phyloP scores from a whole-genome alignment of 441 rosid species.

The Cnidoscolus chayamansa region DNA sequence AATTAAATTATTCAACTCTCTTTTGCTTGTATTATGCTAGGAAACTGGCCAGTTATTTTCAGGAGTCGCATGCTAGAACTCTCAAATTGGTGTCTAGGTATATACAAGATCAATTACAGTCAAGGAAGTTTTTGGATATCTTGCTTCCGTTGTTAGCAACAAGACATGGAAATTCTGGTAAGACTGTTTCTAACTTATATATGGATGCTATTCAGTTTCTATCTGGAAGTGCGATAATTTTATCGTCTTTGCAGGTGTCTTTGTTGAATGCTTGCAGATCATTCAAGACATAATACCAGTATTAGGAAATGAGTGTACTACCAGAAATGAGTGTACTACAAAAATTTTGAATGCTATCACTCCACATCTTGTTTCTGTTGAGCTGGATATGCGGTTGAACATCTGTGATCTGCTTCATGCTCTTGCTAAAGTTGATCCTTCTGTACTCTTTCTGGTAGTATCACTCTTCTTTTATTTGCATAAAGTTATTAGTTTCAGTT shows the following conservation, averaged over 20 bases:
- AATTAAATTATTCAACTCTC: background rate
- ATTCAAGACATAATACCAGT: constrained; percentile 54
- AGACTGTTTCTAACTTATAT: constrained; percentile 22
- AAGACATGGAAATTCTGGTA: constrained; percentile 62
- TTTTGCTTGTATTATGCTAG: constrained; percentile 35
- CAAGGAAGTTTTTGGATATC: constrained; percentile 61
- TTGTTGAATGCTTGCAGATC: constrained; percentile 54
- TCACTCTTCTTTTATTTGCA: constrained; percentile 15
- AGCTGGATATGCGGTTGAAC: constrained; percentile 54
- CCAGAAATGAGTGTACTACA: constrained; percentile 41
- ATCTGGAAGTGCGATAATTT: constrained; percentile 16
- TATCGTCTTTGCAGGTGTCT: constrained; percentile 48
- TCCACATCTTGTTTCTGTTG: constrained; percentile 70
- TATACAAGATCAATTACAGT: constrained; percentile 47
- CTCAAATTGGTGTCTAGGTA: constrained; percentile 66
- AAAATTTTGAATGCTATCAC: constrained; percentile 54
- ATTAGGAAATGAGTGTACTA: constrained; percentile 45
- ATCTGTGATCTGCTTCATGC: constrained; percentile 73
- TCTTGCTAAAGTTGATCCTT: constrained; percentile 64
- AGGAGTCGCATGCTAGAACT: constrained; percentile 57
- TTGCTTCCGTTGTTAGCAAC: constrained; percentile 63
- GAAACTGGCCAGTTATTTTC: constrained; percentile 65
- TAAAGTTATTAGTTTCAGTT: constrained; percentile 2
- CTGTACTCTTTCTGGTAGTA: constrained; percentile 60
- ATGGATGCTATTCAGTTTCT: background rate